Percentiles rank a stretch among this genome's conserved stretches.
phyloP scores from a whole-genome alignment of 148 eudicot genomes.

The Amaranthus palmeri region DNA sequence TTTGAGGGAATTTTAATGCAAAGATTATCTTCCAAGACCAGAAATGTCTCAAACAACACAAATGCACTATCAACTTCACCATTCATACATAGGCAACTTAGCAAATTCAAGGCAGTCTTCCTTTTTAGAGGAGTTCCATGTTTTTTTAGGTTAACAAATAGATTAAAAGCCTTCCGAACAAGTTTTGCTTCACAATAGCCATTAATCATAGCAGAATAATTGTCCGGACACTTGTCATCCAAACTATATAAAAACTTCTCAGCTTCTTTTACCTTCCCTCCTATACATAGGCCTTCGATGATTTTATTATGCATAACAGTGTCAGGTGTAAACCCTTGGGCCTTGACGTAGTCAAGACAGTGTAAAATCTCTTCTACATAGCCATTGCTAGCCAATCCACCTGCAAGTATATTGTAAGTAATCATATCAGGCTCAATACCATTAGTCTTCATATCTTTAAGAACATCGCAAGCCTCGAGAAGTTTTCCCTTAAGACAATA shows the following conservation, averaged over 20 bases:
- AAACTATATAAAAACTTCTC: conserved; percentile 40
- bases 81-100: conserved; percentile 43
- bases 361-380: conserved; percentile 20
- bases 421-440: conserved; percentile 50
- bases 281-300: conserved; percentile 54
- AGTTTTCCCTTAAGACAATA: conserved; percentile 42
- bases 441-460: conserved; percentile 36
- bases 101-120: conserved; percentile 38
- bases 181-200: conserved; percentile 51
- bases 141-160: conserved; percentile 31
- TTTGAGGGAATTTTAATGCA: conserved; percentile 38
- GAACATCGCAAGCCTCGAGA: conserved; percentile 37
- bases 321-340: conserved; percentile 40
- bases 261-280: conserved; percentile 58
- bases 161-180: conserved; percentile 31
- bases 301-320: conserved; percentile 44
- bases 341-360: conserved; percentile 42
- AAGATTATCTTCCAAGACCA: conserved; percentile 29
- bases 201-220: conserved; percentile 51
- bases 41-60: conserved; percentile 31
- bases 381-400: conserved; percentile 50
- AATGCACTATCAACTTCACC: conserved; percentile 45
- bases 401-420: conserved; percentile 53
- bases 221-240: conserved; percentile 34
- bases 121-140: conserved; percentile 34